phyloP scores from a whole-genome alignment of 352 stramenopile genomes.

The Globisporangium nunn region DNA sequence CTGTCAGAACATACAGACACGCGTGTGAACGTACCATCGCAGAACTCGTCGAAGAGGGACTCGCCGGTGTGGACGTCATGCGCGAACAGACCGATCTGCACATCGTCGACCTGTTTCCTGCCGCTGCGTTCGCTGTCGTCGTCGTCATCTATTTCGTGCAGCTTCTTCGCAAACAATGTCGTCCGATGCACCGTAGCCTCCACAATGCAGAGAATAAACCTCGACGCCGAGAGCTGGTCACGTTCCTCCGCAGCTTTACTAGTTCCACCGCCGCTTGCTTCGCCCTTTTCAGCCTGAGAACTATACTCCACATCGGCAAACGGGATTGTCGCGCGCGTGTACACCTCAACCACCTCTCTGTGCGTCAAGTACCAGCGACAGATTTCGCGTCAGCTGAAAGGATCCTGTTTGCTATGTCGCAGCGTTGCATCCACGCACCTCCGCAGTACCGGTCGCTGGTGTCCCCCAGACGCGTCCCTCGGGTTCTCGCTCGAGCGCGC shows the following conservation, averaged over 20 bases:
- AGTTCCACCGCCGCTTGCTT: not conserved
- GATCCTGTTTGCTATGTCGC: not conserved
- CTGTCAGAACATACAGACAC: too few relatives aligned
- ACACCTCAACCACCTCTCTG: not conserved
- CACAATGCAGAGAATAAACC: slow-evolving; percentile 33
- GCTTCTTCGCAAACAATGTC: slow-evolving; percentile 23
- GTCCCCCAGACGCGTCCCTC: too few relatives aligned
- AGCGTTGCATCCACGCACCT: not conserved
- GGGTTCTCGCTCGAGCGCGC: too few relatives aligned
- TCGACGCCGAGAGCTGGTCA: not conserved
- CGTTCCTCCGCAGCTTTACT: not conserved
- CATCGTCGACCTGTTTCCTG: not conserved
- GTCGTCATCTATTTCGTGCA: slow-evolving; percentile 23
- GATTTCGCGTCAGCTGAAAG: not conserved
- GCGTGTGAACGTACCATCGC: not conserved
- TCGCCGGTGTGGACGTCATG: not conserved
- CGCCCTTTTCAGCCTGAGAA: not conserved
- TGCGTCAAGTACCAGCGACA: not conserved
- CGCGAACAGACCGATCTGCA: not conserved
- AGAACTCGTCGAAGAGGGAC: not conserved
- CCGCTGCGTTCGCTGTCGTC: not conserved
- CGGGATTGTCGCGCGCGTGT: not conserved
- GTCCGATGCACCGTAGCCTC: slow-evolving; percentile 29
- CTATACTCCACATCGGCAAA: not conserved
- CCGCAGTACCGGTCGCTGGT: not conserved